Percentiles rank a stretch among this genome's conserved stretches.
These are phyloP conservation scores for Coelastrella sp. DNA, from an alignment of 139 green algal genomes.

Conservation along the genomic window DNA sequence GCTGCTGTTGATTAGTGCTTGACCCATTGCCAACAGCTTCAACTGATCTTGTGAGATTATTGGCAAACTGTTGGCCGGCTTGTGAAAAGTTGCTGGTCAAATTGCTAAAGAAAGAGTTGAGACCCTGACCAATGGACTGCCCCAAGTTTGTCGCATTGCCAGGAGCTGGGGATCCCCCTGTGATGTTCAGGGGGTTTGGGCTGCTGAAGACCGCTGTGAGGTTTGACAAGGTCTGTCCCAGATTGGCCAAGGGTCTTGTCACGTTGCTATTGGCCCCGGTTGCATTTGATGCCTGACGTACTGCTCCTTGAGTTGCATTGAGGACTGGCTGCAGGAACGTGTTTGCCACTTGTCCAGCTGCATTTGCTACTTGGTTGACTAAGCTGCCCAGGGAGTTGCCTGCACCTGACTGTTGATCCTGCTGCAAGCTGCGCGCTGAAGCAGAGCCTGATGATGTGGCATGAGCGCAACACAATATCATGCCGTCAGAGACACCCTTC, in stretches of 20 bases:
- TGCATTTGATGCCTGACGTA: not conserved
- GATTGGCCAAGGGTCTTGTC: not conserved
- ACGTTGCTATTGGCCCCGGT: not conserved
- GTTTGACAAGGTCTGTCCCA: not conserved
- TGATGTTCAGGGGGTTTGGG: not conserved
- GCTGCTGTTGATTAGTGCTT: not conserved
- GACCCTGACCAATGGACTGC: not conserved
- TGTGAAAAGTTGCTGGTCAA: not conserved
- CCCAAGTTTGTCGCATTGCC: not conserved
- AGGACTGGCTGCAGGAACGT: not conserved
- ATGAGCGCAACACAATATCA: not conserved
- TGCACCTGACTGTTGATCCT: slow-evolving; percentile 9
- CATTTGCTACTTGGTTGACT: not conserved
- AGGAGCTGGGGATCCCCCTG: not conserved
- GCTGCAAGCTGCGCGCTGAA: not conserved
- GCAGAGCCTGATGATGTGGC: not conserved
- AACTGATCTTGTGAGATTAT: not conserved
- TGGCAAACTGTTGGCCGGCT: not conserved
- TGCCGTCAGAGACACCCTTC: too few species aligned
- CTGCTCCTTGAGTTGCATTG: slow-evolving; percentile 11
- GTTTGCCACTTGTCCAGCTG: not conserved
- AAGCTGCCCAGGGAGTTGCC: not conserved
- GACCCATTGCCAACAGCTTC: not conserved
- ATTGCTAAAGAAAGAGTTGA: not conserved
- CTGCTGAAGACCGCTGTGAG: not conserved